Conservation (phyloP, 192 early-diverging fungal species). For the Umbelopsis sp. region DNA sequence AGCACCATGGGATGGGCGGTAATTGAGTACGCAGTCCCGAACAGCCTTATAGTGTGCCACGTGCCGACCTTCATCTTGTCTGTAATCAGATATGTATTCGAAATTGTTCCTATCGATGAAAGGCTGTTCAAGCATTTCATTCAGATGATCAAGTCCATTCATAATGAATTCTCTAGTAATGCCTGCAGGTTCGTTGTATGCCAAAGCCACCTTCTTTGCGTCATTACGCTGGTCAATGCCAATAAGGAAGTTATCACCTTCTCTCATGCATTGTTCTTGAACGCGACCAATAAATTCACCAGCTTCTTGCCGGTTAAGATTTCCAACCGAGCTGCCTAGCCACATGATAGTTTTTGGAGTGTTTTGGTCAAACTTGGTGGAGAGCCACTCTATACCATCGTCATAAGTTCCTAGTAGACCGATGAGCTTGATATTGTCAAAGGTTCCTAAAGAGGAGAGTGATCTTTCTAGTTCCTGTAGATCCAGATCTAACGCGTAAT, state of each 20-base stretch:
- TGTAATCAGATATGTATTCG: slow-evolving; percentile 75
- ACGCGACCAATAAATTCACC: slow-evolving; percentile 65
- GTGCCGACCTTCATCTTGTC: slow-evolving; percentile 73
- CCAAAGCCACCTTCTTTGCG: slow-evolving; percentile 63
- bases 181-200: slow-evolving; percentile 85
- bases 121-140: slow-evolving; percentile 60
- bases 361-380: slow-evolving; percentile 21
- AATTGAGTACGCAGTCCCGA: slow-evolving; percentile 50
- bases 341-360: slow-evolving; percentile 78
- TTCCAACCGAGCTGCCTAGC: slow-evolving; percentile 92
- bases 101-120: slow-evolving; percentile 71
- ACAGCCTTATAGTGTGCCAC: slow-evolving; percentile 73
- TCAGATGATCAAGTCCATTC: slow-evolving; percentile 81
- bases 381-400: slow-evolving; percentile 69
- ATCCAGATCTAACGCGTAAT: slow-evolving; percentile 91
- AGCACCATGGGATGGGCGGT: slow-evolving; percentile 27
- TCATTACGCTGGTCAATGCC: slow-evolving; percentile 87
- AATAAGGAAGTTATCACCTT: slow-evolving; percentile 77
- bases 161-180: slow-evolving; percentile 82
- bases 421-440: slow-evolving; percentile 67
- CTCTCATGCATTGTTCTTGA: slow-evolving; percentile 54
- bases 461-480: slow-evolving; percentile 74
- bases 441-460: slow-evolving; percentile 65
- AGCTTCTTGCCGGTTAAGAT: slow-evolving; percentile 66
- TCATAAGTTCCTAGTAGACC: slow-evolving; percentile 92